phyloP scores from a whole-genome alignment of 225 moss, liverwort and hornwort species.

The Takakia lepidozioides region DNA sequence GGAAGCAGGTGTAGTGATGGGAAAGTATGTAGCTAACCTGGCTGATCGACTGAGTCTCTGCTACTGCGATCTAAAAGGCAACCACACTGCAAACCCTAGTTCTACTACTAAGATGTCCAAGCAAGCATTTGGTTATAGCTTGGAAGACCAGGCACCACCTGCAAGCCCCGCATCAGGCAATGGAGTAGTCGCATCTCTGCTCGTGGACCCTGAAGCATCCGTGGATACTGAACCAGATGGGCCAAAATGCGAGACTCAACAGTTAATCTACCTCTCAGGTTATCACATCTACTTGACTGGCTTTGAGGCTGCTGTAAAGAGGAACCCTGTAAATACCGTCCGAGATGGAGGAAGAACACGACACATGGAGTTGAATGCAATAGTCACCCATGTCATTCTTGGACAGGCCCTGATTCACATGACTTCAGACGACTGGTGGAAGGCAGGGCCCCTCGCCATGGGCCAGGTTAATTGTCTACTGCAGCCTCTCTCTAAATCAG shows the following conservation, averaged over 20 bases:
- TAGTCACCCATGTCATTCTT: slow-evolving; percentile 73
- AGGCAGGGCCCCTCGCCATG: too few species aligned
- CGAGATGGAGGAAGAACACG: slow-evolving; percentile 76
- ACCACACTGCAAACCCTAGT: slow-evolving; percentile 6
- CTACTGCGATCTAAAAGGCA: too few species aligned
- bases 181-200: slow-evolving; percentile 13
- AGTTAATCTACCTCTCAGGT: slow-evolving; percentile 50
- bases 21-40: too few species aligned
- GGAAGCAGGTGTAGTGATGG: too few species aligned
- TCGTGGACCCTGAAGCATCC: slow-evolving; percentile 13
- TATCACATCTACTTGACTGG: slow-evolving; percentile 66
- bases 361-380: slow-evolving; percentile 62
- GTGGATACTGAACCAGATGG: slow-evolving; percentile 15
- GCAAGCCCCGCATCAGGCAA: slow-evolving; percentile 18
- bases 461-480: too few species aligned
- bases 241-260: slow-evolving; percentile 17
- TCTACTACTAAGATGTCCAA: slow-evolving; percentile 5
- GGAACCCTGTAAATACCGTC: slow-evolving; percentile 54
- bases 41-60: too few species aligned
- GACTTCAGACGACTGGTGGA: too few species aligned
- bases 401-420: slow-evolving; percentile 25
- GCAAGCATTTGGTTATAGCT: slow-evolving; percentile 13
- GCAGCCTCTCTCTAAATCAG: too few species aligned
- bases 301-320: slow-evolving; percentile 60
- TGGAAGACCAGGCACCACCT: slow-evolving; percentile 17